Evolutionary conservation across 352 stramenopile species (phyloP).

Genomic region (Phytopythium oedochilum): DNA sequence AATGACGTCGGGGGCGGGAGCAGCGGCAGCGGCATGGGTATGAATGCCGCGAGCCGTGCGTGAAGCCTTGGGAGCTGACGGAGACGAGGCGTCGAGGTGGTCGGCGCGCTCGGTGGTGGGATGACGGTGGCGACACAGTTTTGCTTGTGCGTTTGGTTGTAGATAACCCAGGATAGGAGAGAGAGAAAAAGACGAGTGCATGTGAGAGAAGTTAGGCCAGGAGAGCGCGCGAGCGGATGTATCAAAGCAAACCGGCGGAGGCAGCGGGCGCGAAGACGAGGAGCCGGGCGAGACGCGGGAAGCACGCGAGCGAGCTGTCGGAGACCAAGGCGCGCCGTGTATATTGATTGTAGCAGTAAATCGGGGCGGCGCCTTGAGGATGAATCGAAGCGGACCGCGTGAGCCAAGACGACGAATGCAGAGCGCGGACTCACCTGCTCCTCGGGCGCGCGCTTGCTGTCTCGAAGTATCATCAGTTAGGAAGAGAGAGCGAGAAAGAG

Average conservation of each 20-base stretch:
- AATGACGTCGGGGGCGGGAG: slow-evolving; percentile 21
- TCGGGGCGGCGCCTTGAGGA: slow-evolving; percentile 16
- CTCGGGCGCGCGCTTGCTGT: slow-evolving; percentile 13
- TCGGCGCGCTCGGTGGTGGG: not conserved
- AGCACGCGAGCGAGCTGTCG: slow-evolving; percentile 8
- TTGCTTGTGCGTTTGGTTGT: slow-evolving; percentile 45
- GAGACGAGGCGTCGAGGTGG: not conserved
- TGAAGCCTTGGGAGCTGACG: slow-evolving; percentile 9
- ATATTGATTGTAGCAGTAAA: slow-evolving; percentile 75
- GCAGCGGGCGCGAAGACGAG: not conserved
- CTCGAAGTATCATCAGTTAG: slow-evolving; percentile 19
- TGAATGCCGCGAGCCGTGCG: slow-evolving; percentile 46
- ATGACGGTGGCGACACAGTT: slow-evolving; percentile 23
- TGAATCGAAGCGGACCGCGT: slow-evolving; percentile 10
- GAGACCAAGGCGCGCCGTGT: slow-evolving; percentile 29
- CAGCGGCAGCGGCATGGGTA: slow-evolving; percentile 23
- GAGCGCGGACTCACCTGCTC: slow-evolving; percentile 7
- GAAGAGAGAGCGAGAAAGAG: slow-evolving; percentile 1
- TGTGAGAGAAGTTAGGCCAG: slow-evolving; percentile 13
- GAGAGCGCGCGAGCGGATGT: slow-evolving; percentile 22
- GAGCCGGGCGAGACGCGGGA: not conserved
- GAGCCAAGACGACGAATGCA: slow-evolving; percentile 14
- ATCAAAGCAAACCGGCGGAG: slow-evolving; percentile 6
- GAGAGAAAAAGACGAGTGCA: slow-evolving; percentile 12
- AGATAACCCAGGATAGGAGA: slow-evolving; percentile 49